Base-by-base conservation (phyloP, 2,329 filamentous ascomycete genomes). In the Fusarium drepaniforme region DNA sequence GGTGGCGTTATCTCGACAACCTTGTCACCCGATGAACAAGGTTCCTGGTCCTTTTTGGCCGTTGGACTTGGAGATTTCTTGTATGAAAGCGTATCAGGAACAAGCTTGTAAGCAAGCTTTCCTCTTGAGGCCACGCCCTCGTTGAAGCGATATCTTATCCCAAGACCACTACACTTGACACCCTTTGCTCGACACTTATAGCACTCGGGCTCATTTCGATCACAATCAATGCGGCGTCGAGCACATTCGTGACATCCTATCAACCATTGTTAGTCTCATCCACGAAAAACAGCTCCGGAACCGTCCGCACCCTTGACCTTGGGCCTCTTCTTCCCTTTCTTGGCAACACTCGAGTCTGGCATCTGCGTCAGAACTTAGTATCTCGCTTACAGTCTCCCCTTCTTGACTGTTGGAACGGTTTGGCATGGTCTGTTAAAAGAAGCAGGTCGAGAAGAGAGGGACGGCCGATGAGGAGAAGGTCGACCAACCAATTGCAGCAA, bases 131-230 rank as follows among this genome's bases (percentile, higher is more conserved):
- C 67, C 6, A 70, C 59, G 5, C 67, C 64, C 33, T 70, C 67
- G 38, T 66, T 67, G 67, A 70, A 70, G 16, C 67, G 67, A n/a
- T 70, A 70, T 8, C 67, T 62, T 5, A 70, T 63, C 3, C 56
- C 58, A 7, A 66, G 58, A 8, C 46, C 37, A 1, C 46, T 66
- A 25, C 67, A 70, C 11, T 46, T 60, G 21, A 70, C n/a, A 9
- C 67, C 67, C 33, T 58, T 66, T 7, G 33, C 37, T 1, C 9
- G 21, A 8, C 67, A 70, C 18, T 70, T 70, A 5, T n/a, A 40
- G 59, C 67, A 70, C 21, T 33, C 49, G 13, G 67, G 67, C 25
- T 66, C 56, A 33, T 62, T 58, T 6, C 64, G 37, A 28, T 70
- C 67, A 30, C 67, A 70, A 15, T 70, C 64, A 58, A 70, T 70